A percentile compares a stretch with the other conserved stretches of the same genome.
These are phyloP conservation scores for Ogataea dorogensis DNA, from an alignment of 805 yeast genomes.

Conservation along the genomic window DNA sequence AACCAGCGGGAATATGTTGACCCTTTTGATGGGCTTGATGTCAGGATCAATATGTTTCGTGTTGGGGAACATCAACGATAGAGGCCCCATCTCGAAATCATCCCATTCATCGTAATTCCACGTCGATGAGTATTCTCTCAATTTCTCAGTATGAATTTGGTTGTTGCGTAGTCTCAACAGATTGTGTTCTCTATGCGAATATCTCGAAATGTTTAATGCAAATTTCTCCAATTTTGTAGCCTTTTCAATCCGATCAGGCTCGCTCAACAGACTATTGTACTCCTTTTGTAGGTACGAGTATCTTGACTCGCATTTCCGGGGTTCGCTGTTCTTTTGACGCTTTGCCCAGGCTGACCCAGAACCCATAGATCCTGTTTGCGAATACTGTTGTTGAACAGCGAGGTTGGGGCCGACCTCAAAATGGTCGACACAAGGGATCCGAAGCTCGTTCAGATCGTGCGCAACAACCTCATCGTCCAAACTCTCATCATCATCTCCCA, in stretches of 20 bases:
- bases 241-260: slow-evolving; percentile 23
- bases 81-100: slow-evolving; percentile 31
- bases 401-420: slow-evolving; percentile 5
- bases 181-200: slow-evolving; percentile 30
- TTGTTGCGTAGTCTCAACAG: slow-evolving; percentile 29
- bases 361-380: slow-evolving; percentile 5
- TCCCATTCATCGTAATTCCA: slow-evolving; percentile 48
- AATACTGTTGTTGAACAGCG: slow-evolving; percentile 5
- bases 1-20: slow-evolving; percentile 85
- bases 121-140: slow-evolving; percentile 29
- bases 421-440: slow-evolving; percentile 16
- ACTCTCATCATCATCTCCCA: slow-evolving; percentile 24
- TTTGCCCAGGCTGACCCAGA: slow-evolving; percentile 5
- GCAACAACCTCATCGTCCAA: slow-evolving; percentile 41
- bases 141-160: slow-evolving; percentile 23
- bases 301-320: slow-evolving; percentile 17
- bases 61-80: slow-evolving; percentile 21
- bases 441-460: slow-evolving; percentile 38
- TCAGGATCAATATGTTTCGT: slow-evolving; percentile 27
- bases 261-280: slow-evolving; percentile 24
- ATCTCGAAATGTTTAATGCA: slow-evolving; percentile 27
- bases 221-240: slow-evolving; percentile 31
- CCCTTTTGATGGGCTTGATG: slow-evolving; percentile 43
- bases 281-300: slow-evolving; percentile 19
- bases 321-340: slow-evolving; percentile 10